Conservation (phyloP, 805 yeast genomes). For the Yamadazyma insecticola region DNA sequence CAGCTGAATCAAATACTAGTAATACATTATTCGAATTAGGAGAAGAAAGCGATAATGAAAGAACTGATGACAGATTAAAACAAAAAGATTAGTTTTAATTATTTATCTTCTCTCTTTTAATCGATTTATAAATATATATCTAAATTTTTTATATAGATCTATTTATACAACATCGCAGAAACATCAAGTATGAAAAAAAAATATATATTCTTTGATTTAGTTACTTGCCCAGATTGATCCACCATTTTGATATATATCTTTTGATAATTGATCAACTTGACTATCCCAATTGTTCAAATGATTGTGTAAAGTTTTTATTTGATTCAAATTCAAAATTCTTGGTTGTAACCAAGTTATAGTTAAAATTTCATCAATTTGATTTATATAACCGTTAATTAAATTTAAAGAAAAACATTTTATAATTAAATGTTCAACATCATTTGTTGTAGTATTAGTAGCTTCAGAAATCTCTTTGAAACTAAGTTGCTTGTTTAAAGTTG, state of each 20-base stretch:
- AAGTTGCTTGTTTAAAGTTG: slow-evolving; percentile 70
- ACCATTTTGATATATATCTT: slow-evolving; percentile 32
- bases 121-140: no score
- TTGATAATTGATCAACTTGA: slow-evolving; percentile 60
- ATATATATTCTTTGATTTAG: slow-evolving; percentile 5
- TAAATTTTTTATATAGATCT: no score
- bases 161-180: not conserved
- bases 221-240: slow-evolving; percentile 40
- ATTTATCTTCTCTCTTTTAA: not conserved
- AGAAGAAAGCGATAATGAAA: slow-evolving; percentile 31
- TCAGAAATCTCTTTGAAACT: slow-evolving; percentile 68
- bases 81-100: slow-evolving; percentile 1
- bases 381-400: slow-evolving; percentile 83
- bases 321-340: slow-evolving; percentile 77
- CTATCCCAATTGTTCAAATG: slow-evolving; percentile 75
- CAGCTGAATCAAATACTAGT: not conserved
- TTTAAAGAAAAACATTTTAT: slow-evolving; percentile 88
- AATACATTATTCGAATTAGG: slow-evolving; percentile 40
- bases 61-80: slow-evolving; percentile 16
- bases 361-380: slow-evolving; percentile 76
- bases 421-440: slow-evolving; percentile 84
- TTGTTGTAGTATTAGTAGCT: slow-evolving; percentile 58
- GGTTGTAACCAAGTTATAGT: slow-evolving; percentile 95
- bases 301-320: slow-evolving; percentile 69
- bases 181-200: not conserved